Conservation (phyloP, 306 rosid species). For the Glycyrrhiza uralensis region DNA sequence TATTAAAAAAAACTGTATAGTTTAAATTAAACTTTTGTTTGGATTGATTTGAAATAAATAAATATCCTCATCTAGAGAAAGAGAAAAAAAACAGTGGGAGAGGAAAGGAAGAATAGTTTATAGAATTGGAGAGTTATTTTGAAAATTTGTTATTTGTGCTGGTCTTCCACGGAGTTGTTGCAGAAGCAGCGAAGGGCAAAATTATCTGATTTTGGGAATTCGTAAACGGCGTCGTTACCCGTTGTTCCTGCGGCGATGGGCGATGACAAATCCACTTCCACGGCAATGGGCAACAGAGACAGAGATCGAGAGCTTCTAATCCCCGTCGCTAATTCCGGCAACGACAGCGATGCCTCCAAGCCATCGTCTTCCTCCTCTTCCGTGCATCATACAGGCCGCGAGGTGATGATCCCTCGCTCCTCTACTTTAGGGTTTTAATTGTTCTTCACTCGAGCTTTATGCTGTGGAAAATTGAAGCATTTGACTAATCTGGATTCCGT, state of each 20-base stretch:
- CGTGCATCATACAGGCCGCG: conserved; percentile 65
- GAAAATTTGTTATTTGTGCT: background rate
- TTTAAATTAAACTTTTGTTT: background rate
- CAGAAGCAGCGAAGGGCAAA: conserved; percentile 4
- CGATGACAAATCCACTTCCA: conserved; percentile 60
- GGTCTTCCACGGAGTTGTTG: conserved; percentile 5
- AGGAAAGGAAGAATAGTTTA: background rate
- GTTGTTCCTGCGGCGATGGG: conserved; percentile 44
- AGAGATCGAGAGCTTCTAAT: conserved; percentile 93
- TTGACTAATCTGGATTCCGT: background rate
- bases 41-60: background rate
- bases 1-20: background rate
- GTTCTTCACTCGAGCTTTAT: background rate
- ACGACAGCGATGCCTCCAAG: conserved; percentile 48
- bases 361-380: conserved; percentile 57
- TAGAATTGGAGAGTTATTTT: background rate
- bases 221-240: conserved; percentile 36
- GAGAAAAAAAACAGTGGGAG: background rate
- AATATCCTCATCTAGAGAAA: background rate
- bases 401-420: conserved; percentile 40
- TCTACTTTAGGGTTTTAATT: conserved; percentile 29
- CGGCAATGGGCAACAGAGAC: conserved; percentile 59
- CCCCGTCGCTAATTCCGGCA: conserved; percentile 59
- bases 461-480: background rate
- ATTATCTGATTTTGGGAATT: background rate